These are phyloP conservation scores for Tricholoma hemisulphureum DNA, from an alignment of 768 basidiomycete species.

Conservation along the genomic window DNA sequence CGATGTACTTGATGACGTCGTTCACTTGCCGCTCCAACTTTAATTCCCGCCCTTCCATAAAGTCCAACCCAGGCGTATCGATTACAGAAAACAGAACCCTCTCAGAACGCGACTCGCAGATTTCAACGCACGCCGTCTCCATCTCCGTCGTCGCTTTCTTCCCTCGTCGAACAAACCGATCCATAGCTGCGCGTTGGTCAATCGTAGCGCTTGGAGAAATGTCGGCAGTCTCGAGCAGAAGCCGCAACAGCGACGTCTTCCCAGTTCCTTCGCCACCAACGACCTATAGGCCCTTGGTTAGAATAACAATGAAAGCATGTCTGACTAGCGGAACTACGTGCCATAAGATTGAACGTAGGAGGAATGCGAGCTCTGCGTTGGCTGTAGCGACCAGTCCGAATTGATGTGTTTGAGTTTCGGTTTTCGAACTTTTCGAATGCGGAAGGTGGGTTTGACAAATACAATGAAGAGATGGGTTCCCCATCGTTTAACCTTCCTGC, in stretches of 20 bases:
- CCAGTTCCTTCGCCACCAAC: constrained; percentile 80
- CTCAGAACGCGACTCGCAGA: constrained; percentile 81
- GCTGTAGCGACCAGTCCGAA: constrained; percentile 48
- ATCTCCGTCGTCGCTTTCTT: constrained; percentile 63
- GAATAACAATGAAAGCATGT: constrained; percentile 12
- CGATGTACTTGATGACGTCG: constrained; percentile 71
- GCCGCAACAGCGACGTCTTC: constrained; percentile 78
- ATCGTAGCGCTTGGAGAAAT: constrained; percentile 73
- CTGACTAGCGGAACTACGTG: constrained; percentile 27
- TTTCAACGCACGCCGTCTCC: constrained; percentile 71
- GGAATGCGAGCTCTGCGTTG: constrained; percentile 65
- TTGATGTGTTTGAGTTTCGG: constrained; percentile 42
- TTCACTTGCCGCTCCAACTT: constrained; percentile 79
- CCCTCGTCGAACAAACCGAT: constrained; percentile 60
- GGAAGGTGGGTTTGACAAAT: constrained; percentile 61
- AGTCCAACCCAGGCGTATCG: constrained; percentile 85
- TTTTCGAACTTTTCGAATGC: constrained; percentile 68
- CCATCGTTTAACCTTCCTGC: constrained; percentile 46
- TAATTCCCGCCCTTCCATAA: constrained; percentile 67
- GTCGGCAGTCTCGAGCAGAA: constrained; percentile 83
- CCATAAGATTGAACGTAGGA: constrained; percentile 87
- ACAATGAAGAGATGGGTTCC: constrained; percentile 64
- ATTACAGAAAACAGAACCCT: constrained; percentile 76
- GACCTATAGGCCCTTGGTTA: constrained; percentile 48
- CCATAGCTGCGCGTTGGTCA: constrained; percentile 66